These are phyloP conservation scores for Hypoxylon sp. DNA, from an alignment of 2,329 filamentous ascomycete genomes.

Conservation along the genomic window DNA sequence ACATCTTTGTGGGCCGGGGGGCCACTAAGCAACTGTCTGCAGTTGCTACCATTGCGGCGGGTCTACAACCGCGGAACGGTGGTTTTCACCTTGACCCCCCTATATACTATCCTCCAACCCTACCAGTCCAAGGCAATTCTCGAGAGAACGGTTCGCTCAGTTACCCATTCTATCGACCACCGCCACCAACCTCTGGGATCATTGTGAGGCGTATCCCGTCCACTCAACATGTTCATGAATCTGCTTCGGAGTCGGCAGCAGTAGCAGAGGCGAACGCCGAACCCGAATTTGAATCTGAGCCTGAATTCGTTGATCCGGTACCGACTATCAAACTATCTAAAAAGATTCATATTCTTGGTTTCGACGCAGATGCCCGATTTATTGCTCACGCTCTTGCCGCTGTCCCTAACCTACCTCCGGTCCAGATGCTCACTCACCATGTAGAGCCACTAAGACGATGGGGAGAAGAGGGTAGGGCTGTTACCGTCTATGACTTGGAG, in stretches of 20 bases:
- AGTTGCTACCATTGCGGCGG: slow-evolving; percentile 48
- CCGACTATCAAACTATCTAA: slow-evolving; percentile 56
- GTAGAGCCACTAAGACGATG: slow-evolving; percentile 61
- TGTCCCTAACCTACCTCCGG: slow-evolving; percentile 71
- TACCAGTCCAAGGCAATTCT: not conserved
- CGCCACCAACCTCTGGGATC: slow-evolving; percentile 16
- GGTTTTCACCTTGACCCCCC: slow-evolving; percentile 47
- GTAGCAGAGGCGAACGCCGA: slow-evolving; percentile 10
- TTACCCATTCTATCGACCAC: slow-evolving; percentile 38
- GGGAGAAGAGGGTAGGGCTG: slow-evolving; percentile 61
- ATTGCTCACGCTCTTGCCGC: slow-evolving; percentile 75
- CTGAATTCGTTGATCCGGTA: not conserved
- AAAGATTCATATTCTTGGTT: slow-evolving; percentile 72
- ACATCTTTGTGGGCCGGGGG: slow-evolving; percentile 56
- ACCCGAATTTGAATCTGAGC: not conserved
- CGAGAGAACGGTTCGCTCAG: slow-evolving; percentile 9
- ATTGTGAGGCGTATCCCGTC: not conserved
- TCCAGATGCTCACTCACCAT: slow-evolving; percentile 74
- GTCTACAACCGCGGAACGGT: slow-evolving; percentile 49
- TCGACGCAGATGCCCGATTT: slow-evolving; percentile 75
- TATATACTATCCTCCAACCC: slow-evolving; percentile 33
- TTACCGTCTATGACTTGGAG: slow-evolving; percentile 62
- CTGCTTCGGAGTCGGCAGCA: slow-evolving; percentile 7
- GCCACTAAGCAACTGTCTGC: slow-evolving; percentile 53
- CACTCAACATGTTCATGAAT: not conserved